A percentile compares a stretch with the other conserved stretches of the same genome.
These are phyloP conservation scores for Alloteropsis angusta DNA, from an alignment of 202 grass and related monocot species.

Conservation along the genomic window DNA sequence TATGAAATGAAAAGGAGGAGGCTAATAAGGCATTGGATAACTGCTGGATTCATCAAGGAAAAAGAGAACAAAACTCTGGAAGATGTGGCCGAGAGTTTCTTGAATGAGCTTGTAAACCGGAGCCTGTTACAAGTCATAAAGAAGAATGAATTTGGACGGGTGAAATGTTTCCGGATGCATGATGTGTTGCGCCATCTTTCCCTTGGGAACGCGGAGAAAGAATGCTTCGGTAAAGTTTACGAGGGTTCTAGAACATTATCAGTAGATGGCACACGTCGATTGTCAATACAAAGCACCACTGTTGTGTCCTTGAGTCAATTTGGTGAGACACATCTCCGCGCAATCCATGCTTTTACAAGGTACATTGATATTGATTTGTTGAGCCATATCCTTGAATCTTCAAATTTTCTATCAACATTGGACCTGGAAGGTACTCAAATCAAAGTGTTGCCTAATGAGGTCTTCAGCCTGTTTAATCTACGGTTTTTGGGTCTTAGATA, in stretches of 20 bases:
- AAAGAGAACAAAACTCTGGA: constrained; percentile 22
- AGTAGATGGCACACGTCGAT: background rate
- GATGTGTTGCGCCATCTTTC: constrained; percentile 18
- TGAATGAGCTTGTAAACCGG: constrained; percentile 31
- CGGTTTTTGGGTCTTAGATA: constrained; percentile 18
- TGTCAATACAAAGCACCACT: background rate
- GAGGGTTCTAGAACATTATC: background rate
- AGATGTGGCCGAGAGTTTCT: constrained; percentile 31
- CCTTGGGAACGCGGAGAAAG: background rate
- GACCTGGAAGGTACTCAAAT: background rate
- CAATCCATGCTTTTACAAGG: background rate
- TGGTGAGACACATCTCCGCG: background rate
- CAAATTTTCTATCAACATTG: background rate
- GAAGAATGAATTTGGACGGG: constrained; percentile 6
- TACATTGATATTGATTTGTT: background rate
- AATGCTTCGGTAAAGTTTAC: constrained; percentile 15
- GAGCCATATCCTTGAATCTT: background rate
- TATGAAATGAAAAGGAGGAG: background rate
- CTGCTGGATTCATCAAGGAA: constrained; percentile 19
- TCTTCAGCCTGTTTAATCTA: constrained; percentile 36
- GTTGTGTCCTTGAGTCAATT: background rate
- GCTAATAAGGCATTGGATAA: constrained; percentile 31
- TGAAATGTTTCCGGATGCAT: constrained; percentile 21
- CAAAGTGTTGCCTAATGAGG: background rate
- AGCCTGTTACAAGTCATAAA: constrained; percentile 21